Conservation (phyloP, 768 basidiomycete genomes). For the Pleurotus djamor region DNA sequence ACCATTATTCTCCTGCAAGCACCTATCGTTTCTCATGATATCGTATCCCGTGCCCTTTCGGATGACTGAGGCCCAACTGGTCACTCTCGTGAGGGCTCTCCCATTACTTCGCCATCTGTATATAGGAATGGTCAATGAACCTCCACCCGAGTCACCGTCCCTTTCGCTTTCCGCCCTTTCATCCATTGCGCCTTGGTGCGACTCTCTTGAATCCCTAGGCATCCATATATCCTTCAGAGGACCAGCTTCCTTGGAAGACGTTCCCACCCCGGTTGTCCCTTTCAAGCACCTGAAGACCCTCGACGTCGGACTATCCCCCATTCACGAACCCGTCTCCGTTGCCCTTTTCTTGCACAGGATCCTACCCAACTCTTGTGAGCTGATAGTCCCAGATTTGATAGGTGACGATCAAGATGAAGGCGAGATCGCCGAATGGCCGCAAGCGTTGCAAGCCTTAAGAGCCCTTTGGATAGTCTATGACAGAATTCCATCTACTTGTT, state of each 20-base stretch:
- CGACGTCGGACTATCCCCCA: neutral
- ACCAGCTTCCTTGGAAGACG: neutral
- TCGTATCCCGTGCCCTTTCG: neutral
- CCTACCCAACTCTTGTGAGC: neutral
- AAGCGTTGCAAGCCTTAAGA: too few species aligned
- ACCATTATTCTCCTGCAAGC: neutral
- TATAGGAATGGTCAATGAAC: neutral
- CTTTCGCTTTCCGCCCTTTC: neutral
- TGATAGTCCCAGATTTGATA: too few species aligned
- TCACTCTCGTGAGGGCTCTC: neutral
- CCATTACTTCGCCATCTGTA: neutral
- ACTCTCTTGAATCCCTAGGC: neutral
- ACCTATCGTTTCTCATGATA: neutral
- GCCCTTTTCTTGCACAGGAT: neutral
- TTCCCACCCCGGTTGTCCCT: neutral
- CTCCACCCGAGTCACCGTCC: neutral
- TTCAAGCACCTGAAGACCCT: neutral
- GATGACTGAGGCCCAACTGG: neutral
- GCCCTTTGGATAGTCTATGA: too few species aligned
- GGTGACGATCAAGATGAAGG: too few species aligned
- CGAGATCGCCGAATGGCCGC: too few species aligned
- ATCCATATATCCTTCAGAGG: neutral
- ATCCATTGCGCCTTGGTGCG: neutral
- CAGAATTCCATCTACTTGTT: too few species aligned
- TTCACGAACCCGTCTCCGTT: neutral